A percentile compares a stretch with the other conserved stretches of the same genome.
Evolutionary conservation across 2,329 filamentous ascomycete genomes (phyloP).

Genomic region (Fusarium scirpi): DNA sequence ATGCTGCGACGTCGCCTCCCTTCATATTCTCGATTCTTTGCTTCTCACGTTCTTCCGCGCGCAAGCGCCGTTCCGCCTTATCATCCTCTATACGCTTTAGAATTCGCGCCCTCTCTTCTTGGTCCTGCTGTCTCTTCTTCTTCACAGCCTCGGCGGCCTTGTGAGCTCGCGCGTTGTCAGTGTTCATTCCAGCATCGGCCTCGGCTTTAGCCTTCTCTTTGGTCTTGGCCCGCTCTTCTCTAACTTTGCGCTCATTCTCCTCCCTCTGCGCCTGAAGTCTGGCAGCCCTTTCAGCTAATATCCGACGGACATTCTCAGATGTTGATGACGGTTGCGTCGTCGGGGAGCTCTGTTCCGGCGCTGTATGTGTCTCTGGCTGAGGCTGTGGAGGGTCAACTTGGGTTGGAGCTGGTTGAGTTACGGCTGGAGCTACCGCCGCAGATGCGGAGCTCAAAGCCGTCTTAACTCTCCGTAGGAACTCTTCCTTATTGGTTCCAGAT

Average conservation of each 20-base stretch:
- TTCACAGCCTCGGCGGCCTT: constrained; percentile 68
- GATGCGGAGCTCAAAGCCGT: constrained; percentile 50
- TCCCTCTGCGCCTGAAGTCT: constrained; percentile 58
- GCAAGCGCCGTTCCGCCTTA: constrained; percentile 73
- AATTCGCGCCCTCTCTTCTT: constrained; percentile 77
- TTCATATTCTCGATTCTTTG: constrained; percentile 51
- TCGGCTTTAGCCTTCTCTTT: constrained; percentile 61
- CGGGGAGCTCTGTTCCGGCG: constrained; percentile 32
- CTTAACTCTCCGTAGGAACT: constrained; percentile 67
- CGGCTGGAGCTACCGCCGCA: constrained; percentile 25
- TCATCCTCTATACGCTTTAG: constrained; percentile 82
- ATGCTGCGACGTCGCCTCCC: constrained; percentile 47
- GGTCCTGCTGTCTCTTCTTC: constrained; percentile 73
- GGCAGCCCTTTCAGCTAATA: constrained; percentile 65
- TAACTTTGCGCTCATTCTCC: constrained; percentile 60
- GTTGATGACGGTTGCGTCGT: constrained; percentile 41
- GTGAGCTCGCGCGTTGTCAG: constrained; percentile 52
- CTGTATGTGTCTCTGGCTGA: constrained; percentile 35
- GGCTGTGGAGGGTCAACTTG: constrained; percentile 33
- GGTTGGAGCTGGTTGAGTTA: constrained; percentile 31
- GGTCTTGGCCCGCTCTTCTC: constrained; percentile 62
- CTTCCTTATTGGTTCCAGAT: constrained; percentile 71
- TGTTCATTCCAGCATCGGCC: constrained; percentile 52
- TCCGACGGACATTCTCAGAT: constrained; percentile 51
- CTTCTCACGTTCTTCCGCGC: constrained; percentile 63